Percentiles rank a stretch among this genome's conserved stretches.
These are phyloP conservation scores for Massarina eburnea DNA, from an alignment of 2,329 filamentous ascomycete species.

Conservation along the genomic window DNA sequence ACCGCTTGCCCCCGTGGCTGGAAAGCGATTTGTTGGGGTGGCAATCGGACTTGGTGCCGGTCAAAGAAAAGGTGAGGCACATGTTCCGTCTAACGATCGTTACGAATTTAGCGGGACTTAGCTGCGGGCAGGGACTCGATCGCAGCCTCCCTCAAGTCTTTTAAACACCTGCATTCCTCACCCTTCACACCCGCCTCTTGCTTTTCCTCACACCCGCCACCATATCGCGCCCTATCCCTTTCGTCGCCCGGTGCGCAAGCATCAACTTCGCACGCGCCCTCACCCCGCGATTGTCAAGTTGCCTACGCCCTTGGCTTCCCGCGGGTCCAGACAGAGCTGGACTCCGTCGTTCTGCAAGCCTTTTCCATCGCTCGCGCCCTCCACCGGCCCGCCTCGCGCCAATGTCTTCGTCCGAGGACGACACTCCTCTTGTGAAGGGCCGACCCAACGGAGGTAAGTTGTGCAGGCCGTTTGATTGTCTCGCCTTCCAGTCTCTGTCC, in stretches of 20 bases:
- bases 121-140: conserved; percentile 14
- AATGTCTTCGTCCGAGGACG: conserved; percentile 76
- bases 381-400: conserved; percentile 26
- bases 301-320: neutral
- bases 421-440: conserved; percentile 69
- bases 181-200: conserved; percentile 18
- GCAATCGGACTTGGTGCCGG: neutral
- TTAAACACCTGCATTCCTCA: conserved; percentile 35
- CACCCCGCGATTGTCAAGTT: conserved; percentile 7
- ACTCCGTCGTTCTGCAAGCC: conserved; percentile 20
- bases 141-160: conserved; percentile 26
- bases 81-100: conserved; percentile 9
- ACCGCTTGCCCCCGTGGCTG: neutral
- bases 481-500: conserved; percentile 8
- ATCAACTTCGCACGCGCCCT: conserved; percentile 18
- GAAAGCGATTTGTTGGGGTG: neutral
- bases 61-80: neutral
- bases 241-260: conserved; percentile 17
- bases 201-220: conserved; percentile 15
- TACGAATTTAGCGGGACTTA: conserved; percentile 27
- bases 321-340: conserved; percentile 30
- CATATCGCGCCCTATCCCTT: conserved; percentile 17
- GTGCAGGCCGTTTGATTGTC: conserved; percentile 11
- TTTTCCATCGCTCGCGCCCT: conserved; percentile 23
- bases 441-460: conserved; percentile 62